Base-by-base conservation (phyloP, 2,329 filamentous ascomycete genomes). In the Ceratocystis destructans region DNA sequence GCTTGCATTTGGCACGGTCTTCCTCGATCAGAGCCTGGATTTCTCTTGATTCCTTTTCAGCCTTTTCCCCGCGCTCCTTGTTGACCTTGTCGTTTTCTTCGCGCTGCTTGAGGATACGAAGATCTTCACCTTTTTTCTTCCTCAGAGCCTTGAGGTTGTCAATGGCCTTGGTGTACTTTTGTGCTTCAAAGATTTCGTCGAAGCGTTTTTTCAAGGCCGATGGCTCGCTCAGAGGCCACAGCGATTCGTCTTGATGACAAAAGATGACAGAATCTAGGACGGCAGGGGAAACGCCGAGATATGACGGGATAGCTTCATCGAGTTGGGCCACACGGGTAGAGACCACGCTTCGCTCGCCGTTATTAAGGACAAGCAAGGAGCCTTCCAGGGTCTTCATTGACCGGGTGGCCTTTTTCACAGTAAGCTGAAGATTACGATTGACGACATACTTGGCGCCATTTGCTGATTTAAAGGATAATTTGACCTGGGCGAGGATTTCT, bases 161-260 rank as follows among this genome's bases (percentile, higher is more conserved):
- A 68, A 99, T 96, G 20, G 92, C 94, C 73, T 96, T 96, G 44
- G 92, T 96, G 75, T 97, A 99, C 74, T 96, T 96, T 76, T 90
- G 80, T 1, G 94, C 94, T 76, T 97, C 94, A 71, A 99, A 99
- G 10, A 99, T 99, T 73, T 96, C 90, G 73, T 99, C 94, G 68
- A 99, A 99, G 64, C 87, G 88, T 75, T 95, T 95, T 76, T 99
- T 99, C 63, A 99, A 79, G 0, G 84, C 84, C 0, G 83, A 79
- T 0, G 94, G 90, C 72, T 96, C 90, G 73, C 90, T 95, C 81
- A 99, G 86, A 0, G 94, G 94, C 94, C 94, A 99, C 33, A 97
- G 77, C 31, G 93, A 96, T 71, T 99, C 94, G 74, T 99, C 94
- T 73, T 99, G 94, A 73, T 99, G 94, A 74, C 94, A 99, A 77